A percentile compares a stretch with the other conserved stretches of the same genome.
phyloP scores from a whole-genome alignment of 2,329 filamentous ascomycete species.

The Bimuria novae-zelandiae region DNA sequence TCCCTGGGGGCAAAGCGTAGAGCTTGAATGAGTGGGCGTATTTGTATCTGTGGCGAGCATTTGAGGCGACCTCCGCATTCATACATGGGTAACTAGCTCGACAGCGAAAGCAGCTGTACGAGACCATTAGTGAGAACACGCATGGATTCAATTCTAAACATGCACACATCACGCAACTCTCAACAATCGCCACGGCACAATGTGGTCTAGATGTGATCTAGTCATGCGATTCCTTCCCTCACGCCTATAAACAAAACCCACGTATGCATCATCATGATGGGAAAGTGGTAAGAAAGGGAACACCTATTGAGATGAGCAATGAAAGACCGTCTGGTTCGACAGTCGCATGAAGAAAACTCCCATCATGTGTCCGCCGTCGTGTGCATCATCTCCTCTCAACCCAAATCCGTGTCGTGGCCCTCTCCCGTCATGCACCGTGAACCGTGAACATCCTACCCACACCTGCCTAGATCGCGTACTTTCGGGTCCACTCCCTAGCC shows the following conservation, averaged over 20 bases:
- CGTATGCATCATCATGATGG: constrained; percentile 36
- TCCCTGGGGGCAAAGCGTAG: no score
- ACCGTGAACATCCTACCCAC: constrained; percentile 30
- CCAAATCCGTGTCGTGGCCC: constrained; percentile 23
- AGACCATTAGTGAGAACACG: no score
- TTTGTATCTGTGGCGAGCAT: no score
- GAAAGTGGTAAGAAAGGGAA: constrained; percentile 21
- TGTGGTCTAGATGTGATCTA: constrained; percentile 12
- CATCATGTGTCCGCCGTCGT: constrained; percentile 34
- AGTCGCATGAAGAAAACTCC: constrained; percentile 33
- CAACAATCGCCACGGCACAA: neutral
- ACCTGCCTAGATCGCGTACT: constrained; percentile 83
- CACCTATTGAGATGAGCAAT: constrained; percentile 36
- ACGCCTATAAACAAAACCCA: constrained; percentile 29
- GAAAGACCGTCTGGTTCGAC: constrained; percentile 36
- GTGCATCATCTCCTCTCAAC: constrained; percentile 28
- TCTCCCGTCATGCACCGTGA: constrained; percentile 30
- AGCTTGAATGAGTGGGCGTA: no score
- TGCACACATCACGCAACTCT: no score
- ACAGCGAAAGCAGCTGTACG: no score
- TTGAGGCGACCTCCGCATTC: no score
- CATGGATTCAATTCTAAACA: no score
- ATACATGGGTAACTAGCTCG: no score
- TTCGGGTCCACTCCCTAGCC: constrained; percentile 96
- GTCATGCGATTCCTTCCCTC: constrained; percentile 20